A percentile compares a stretch with the other conserved stretches of the same genome.
Evolutionary conservation across 2,329 filamentous ascomycete genomes (phyloP).

Genomic region (Colletotrichum brevisporum): DNA sequence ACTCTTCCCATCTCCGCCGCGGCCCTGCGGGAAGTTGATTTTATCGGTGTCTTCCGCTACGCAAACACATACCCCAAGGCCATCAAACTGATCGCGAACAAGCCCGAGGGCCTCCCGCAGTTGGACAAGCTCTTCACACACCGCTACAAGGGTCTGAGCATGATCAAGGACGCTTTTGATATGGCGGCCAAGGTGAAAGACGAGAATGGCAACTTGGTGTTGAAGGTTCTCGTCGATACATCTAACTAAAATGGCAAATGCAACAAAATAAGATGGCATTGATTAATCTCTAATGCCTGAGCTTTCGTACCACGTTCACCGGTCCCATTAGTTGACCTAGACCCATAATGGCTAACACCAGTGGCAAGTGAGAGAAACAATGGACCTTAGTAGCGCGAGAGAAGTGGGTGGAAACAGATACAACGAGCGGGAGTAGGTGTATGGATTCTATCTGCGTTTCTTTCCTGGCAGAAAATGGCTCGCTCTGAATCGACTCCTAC

Average conservation of each 20-base stretch:
- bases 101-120: slow-evolving; percentile 69
- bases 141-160: slow-evolving; percentile 73
- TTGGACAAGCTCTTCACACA: slow-evolving; percentile 80
- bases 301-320: too few species aligned
- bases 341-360: too few species aligned
- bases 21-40: slow-evolving; percentile 77
- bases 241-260: slow-evolving; percentile 34
- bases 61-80: slow-evolving; percentile 79
- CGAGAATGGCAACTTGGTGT: slow-evolving; percentile 76
- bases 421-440: too few species aligned
- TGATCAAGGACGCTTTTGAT: slow-evolving; percentile 77
- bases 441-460: too few species aligned
- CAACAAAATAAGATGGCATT: background rate
- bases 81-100: slow-evolving; percentile 65
- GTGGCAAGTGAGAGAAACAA: too few species aligned
- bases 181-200: slow-evolving; percentile 82
- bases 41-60: slow-evolving; percentile 80
- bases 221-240: slow-evolving; percentile 79
- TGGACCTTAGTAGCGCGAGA: too few species aligned
- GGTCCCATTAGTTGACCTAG: too few species aligned
- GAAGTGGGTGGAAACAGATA: too few species aligned
- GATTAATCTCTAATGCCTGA: background rate
- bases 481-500: slow-evolving; percentile 13
- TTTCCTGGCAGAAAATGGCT: too few species aligned
- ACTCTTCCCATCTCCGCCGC: slow-evolving; percentile 78